Evolutionary conservation across 2,329 filamentous ascomycete species (phyloP).

Genomic region (Botrytis porri): DNA sequence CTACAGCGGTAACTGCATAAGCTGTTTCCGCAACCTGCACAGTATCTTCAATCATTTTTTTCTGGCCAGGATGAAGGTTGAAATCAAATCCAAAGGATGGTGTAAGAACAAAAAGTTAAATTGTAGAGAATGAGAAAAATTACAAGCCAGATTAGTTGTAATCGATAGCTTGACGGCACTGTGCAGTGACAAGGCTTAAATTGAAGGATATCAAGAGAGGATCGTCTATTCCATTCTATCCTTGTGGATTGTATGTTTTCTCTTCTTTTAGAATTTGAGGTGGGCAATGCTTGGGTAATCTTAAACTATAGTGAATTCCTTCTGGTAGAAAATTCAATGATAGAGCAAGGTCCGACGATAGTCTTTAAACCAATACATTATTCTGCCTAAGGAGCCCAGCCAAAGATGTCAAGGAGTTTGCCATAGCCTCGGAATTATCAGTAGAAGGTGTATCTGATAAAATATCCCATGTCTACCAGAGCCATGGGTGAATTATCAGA

Average conservation of each 20-base stretch:
- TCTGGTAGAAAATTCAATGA: background rate
- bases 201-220: background rate
- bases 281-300: background rate
- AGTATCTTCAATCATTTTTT: background rate
- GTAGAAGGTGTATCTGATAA: background rate
- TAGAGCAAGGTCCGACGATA: background rate
- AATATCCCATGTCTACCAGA: background rate
- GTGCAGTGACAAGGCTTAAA: background rate
- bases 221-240: background rate
- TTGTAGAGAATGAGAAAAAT: background rate
- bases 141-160: background rate
- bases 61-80: too few species aligned
- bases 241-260: background rate
- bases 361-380: background rate
- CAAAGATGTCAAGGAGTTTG: background rate
- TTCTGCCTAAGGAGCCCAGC: background rate
- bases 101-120: background rate
- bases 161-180: background rate
- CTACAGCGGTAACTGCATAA: background rate
- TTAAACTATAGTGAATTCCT: constrained; percentile 1
- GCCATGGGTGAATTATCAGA: background rate
- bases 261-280: too few species aligned
- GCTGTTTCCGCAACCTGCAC: background rate
- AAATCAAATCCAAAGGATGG: background rate
- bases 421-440: background rate